A percentile compares a stretch with the other conserved stretches of the same genome.
These are phyloP conservation scores for Ilyonectria robusta DNA, from an alignment of 2,329 filamentous ascomycete genomes.

Conservation along the genomic window DNA sequence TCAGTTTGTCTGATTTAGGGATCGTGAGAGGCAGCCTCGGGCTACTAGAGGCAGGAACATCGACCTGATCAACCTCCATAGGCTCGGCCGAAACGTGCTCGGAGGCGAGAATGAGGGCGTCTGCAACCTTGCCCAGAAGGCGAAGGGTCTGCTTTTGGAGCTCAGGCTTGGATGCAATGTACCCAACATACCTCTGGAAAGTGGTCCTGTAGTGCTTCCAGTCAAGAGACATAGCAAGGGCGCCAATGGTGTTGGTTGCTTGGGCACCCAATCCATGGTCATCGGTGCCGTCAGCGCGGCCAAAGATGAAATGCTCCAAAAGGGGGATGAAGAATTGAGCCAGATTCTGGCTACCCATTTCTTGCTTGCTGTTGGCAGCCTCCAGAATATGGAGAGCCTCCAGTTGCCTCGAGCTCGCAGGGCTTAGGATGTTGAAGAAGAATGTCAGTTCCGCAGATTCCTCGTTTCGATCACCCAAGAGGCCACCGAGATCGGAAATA, in stretches of 20 bases:
- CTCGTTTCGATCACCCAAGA: constrained; percentile 76
- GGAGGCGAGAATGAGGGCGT: constrained; percentile 77
- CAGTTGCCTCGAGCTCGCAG: constrained; percentile 87
- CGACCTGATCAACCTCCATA: constrained; percentile 59
- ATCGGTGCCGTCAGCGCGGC: constrained; percentile 79
- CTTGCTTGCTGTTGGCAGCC: constrained; percentile 73
- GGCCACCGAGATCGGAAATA: constrained; percentile 79
- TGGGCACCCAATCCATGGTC: constrained; percentile 91
- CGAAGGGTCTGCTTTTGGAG: constrained; percentile 89
- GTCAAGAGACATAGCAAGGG: constrained; percentile 81
- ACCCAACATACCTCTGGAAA: constrained; percentile 86
- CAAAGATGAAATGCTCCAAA: constrained; percentile 94
- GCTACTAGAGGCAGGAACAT: constrained; percentile 43
- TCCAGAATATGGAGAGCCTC: constrained; percentile 86
- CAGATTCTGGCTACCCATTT: constrained; percentile 82
- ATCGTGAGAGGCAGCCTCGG: constrained; percentile 73
- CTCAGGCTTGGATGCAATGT: constrained; percentile 84
- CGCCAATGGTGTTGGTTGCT: constrained; percentile 84
- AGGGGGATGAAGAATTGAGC: constrained; percentile 91
- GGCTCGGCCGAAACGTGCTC: constrained; percentile 53
- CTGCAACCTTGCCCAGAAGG: constrained; percentile 84
- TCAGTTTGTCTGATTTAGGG: constrained; percentile 77
- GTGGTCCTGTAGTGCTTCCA: constrained; percentile 93
- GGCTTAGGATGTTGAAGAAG: constrained; percentile 93
- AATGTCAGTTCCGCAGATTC: constrained; percentile 79